A percentile compares a stretch with the other conserved stretches of the same genome.
These are phyloP conservation scores for Thelonectria blattea DNA, from an alignment of 2,329 filamentous ascomycete genomes.

Conservation along the genomic window DNA sequence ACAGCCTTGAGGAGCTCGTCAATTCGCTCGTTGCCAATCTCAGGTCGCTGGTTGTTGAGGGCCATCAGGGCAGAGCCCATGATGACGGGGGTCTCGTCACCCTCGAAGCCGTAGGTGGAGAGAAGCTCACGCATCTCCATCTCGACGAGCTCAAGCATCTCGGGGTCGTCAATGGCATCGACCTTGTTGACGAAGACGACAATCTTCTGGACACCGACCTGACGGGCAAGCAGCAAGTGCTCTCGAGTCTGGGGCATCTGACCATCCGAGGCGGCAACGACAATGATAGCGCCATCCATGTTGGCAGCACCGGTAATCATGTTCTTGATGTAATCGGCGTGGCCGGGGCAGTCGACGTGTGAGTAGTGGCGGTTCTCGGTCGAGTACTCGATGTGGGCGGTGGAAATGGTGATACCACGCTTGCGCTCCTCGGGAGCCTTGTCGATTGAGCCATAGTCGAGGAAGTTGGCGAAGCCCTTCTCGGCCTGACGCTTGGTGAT, in stretches of 20 bases:
- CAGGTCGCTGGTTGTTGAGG: slow-evolving; percentile 82
- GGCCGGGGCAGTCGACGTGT: slow-evolving; percentile 99
- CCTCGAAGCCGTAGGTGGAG: slow-evolving; percentile 91
- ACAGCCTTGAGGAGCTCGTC: slow-evolving; percentile 90
- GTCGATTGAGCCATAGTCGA: slow-evolving; percentile 98
- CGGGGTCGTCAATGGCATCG: slow-evolving; percentile 94
- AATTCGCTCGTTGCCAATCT: slow-evolving; percentile 87
- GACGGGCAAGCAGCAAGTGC: slow-evolving; percentile 95
- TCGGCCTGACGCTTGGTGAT: slow-evolving; percentile 98
- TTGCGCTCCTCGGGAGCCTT: slow-evolving; percentile 99
- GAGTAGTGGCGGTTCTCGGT: slow-evolving; percentile 96
- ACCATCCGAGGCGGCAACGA: slow-evolving; percentile 96
- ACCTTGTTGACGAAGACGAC: slow-evolving; percentile 99
- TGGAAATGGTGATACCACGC: slow-evolving; percentile 99
- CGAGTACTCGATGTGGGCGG: slow-evolving; percentile 97
- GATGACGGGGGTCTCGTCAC: slow-evolving; percentile 95
- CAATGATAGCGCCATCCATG: slow-evolving; percentile 99
- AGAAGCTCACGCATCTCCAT: slow-evolving; percentile 99
- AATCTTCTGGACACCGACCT: slow-evolving; percentile 97
- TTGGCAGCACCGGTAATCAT: slow-evolving; percentile 99
- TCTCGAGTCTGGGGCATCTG: slow-evolving; percentile 99
- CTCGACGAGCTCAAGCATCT: slow-evolving; percentile 99
- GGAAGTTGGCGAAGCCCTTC: slow-evolving; percentile 91
- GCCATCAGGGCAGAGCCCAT: slow-evolving; percentile 97
- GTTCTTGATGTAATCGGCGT: slow-evolving; percentile 99